Base-by-base conservation (phyloP, 2,329 filamentous ascomycete genomes). In the Emmonsiellopsis sp. region DNA sequence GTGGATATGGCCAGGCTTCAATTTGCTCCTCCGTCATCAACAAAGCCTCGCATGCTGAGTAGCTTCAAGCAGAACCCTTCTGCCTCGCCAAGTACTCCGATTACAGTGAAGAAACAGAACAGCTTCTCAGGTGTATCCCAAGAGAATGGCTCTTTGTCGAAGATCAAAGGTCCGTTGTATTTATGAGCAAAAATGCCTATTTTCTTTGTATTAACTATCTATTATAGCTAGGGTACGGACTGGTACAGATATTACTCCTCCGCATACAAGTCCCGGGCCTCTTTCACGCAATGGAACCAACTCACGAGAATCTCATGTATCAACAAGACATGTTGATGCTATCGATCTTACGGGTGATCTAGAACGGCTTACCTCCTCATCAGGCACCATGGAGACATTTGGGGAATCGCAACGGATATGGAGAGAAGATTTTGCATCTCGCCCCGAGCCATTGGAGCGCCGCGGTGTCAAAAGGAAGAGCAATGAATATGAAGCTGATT, bases 391-490 rank as follows among this genome's bases (percentile, higher is more conserved):
- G 10, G 69, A 71, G 55, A 65, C 65, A 1, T 71, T 74, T 59
- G 73, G 67, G 10, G 71, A 72, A 39, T 62, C 73, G 17, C 67
- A 63, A 39, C 61, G 61, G 31, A 54, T 76, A 58, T 76, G 74
- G 74, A 67, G 62, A 40, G 73, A 75, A 59, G 70, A 73, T 40
- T 67, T 64, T 52, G 72, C 72, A 11, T 62, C 62, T 46, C 67
- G 70, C 17, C 61, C 62, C 49, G 65, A 67, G 42, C 69, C 71
- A 21, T 32, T 59, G 8, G 61, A 68, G 17, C 70, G 67, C 51
- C 68, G 66, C 57, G 72, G 72, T 5, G 75, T 71, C 60, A 77
- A 77, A 60, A 66, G 75, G 49, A 77, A 76, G 60, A 77, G 74
- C 56, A 69, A 75, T 21, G 75, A 77, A 54, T 72, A 73, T 53